Base-by-base conservation (phyloP, 192 early-diverging fungal species). In the Umbelopsis sp. region DNA sequence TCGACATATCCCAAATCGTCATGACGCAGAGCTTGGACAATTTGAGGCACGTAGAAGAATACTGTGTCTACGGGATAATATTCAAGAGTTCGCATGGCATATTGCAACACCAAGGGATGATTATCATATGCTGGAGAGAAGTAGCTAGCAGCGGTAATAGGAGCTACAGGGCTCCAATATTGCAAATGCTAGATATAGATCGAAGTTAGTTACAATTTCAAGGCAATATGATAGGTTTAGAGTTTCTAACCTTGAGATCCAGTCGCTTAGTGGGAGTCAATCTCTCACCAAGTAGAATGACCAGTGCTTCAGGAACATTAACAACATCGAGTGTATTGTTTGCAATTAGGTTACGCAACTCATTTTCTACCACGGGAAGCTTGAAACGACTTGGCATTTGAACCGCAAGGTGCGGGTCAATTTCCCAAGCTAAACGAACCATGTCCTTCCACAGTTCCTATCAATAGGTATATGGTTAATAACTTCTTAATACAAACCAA, bases 11-110 rank as follows among this genome's bases (percentile, higher is more conserved):
- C 97, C 61, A 89, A 78, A 13, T 81, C 78, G 70, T 98, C 97
- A 71, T 92, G 82, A 35, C 97, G 91, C 47, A 99, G 83, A 6
- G 96, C 94, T 82, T 98, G 98, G 10, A 98, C 97, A 66, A 99
- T 87, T 81, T 99, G 98, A 6, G 98, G 98, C 9, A 99, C 89
- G 64, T 98, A 99, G 77, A 99, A 99, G 85, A 99, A 99, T 6
- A 98, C 95, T 35, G 91, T 86, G 16, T 99, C 96, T 16, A 98
- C 90, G 7, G 95, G 92, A 75, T 92, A 95, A 74, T 88, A 87
- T 78, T 97, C 93, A 22, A 99, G 79, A 37, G 92, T 89, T 23
- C 95, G 88, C 84, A 97, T 92, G 6, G 95, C 90, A 77, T 97
- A 99, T 75, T 99, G 98, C 61, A 98, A 79, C 3, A 96, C 85